Evolutionary conservation across 768 basidiomycete genomes (phyloP).

Genomic region (Daedaleopsis nitida): DNA sequence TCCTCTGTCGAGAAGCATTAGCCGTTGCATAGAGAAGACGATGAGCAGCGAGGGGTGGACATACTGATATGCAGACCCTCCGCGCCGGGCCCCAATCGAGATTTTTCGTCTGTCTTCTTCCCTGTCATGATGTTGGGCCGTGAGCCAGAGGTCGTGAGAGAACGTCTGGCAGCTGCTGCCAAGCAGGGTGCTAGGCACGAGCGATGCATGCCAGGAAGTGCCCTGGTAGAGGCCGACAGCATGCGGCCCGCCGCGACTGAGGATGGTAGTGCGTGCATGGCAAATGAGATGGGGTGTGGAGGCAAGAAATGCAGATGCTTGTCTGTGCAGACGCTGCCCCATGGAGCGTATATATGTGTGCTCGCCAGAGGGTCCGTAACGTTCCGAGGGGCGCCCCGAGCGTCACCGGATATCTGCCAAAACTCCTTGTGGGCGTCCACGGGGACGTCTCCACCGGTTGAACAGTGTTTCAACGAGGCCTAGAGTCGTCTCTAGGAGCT

Average conservation of each 20-base stretch:
- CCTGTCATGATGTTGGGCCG: conserved; percentile 5
- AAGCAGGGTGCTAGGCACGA: conserved; percentile 14
- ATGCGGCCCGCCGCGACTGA: conserved; percentile 9
- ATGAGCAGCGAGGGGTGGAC: not conserved
- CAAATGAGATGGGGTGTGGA: not conserved
- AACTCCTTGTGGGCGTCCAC: not conserved
- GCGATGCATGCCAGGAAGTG: conserved; percentile 8
- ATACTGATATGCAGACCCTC: conserved; percentile 40
- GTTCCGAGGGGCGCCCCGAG: conserved; percentile 25
- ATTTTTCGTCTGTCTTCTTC: conserved; percentile 19
- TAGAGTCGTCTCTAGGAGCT: not conserved
- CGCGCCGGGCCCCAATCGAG: conserved; percentile 26
- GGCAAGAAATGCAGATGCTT: not conserved
- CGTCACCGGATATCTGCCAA: conserved; percentile 10
- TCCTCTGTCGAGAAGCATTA: conserved; percentile 18
- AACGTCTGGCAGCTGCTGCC: conserved; percentile 14
- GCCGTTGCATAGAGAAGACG: not conserved
- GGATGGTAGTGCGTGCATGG: conserved; percentile 16
- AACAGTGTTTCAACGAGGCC: not conserved
- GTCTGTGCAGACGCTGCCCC: not conserved
- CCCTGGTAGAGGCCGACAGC: conserved; percentile 8
- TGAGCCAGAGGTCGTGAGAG: conserved; percentile 13
- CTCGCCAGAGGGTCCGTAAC: conserved; percentile 17
- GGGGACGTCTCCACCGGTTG: not conserved
- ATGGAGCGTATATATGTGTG: conserved; percentile 18